Base-by-base conservation (phyloP, 1,139 yeast genomes). In the Lizanozyma gosingica region DNA sequence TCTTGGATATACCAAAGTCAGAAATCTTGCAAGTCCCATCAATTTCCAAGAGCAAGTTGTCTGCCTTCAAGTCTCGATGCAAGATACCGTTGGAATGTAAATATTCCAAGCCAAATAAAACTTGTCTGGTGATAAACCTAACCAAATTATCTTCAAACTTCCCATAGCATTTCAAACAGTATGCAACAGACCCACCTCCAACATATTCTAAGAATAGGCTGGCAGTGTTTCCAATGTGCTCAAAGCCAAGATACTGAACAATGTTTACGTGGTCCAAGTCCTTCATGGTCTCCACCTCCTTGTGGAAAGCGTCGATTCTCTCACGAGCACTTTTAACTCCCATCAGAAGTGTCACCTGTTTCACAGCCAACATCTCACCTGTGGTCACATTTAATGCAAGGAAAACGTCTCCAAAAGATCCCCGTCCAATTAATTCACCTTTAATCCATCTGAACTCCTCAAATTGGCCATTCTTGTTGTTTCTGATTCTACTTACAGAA, bases 351-450 rank as follows among this genome's bases (percentile, higher is more conserved):
- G 29, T 22, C 3, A 92, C 97, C 58, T 94, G 98, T 56, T 94
- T 94, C 1, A 94, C 98, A 0, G 99, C 99, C 64, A 94, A 81
- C 96, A 94, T 90, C 54, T 94, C 99, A 42, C 98, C 97, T 0
- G 96, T 88, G 1, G 97, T 92, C 14, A 88, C 94, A 59, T 94
- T 94, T 54, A 94, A 71, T 1, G 96, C 97, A 44, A 94, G 70
- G 54, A 76, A 92, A 1, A 94, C 98, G 36, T 86, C 82, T n/a
- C 98, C 99, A 68, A 90, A 94, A 0, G 97, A 90, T 0, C 99
- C 99, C 44, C 90, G 78, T 1, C 99, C 99, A 44, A 94, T 87
- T 47, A 92, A 70, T 54, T 90, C 97, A 69, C 99, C 99, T 57
- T 88, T 88, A 40, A 94, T 85, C 99, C 99, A 94, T 0, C 92